Base-by-base conservation (phyloP, 83 land plant species). In the Thuja plicata region DNA sequence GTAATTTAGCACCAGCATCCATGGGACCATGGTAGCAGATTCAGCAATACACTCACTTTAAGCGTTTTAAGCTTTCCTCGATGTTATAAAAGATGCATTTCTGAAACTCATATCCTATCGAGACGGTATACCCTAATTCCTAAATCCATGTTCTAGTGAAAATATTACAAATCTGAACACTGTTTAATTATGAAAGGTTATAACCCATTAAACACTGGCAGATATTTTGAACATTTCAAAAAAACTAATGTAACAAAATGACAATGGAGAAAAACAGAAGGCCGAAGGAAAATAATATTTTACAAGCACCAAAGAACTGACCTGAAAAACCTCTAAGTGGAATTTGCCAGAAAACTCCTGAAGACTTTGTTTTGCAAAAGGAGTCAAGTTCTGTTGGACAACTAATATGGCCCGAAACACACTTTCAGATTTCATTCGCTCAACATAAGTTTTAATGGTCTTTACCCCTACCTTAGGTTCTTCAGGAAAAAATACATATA, bases 381-480 rank as follows among this genome's bases (percentile, higher is more conserved):
- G 97, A 66, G 99, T 96, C 78, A 98, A 93, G 88, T 94, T 94
- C 78, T 93, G 94, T 88, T 97, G 97, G 52, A 95, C 96, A 87
- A 98, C 98, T 54, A 98, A 91, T 50, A 98, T 93, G 15, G 97
- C 99, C 60, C 97, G 90, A 87, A 85, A 90, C 43, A 98, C 99
- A 93, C 90, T 94, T 88, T 98, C 99, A 8, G 92, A 79, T 82
- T 98, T 97, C 99, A 98, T 98, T 46, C 95, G 93, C 46, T 94
- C 94, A 6, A 92, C 93, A 87, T 94, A 97, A 54, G 96, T 96
- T 93, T 97, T 97, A 82, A 98, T 94, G 19, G 94, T 94, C 94
- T 98, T 97, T 66, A 97, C 96, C 35, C 99, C 99, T 73, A 98
- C 99, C 92, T 97, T 98, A 34, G 92, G 87, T 84, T 98, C 99